Conservation (phyloP, 345 rosid genomes). For the Eucalyptus virginea region DNA sequence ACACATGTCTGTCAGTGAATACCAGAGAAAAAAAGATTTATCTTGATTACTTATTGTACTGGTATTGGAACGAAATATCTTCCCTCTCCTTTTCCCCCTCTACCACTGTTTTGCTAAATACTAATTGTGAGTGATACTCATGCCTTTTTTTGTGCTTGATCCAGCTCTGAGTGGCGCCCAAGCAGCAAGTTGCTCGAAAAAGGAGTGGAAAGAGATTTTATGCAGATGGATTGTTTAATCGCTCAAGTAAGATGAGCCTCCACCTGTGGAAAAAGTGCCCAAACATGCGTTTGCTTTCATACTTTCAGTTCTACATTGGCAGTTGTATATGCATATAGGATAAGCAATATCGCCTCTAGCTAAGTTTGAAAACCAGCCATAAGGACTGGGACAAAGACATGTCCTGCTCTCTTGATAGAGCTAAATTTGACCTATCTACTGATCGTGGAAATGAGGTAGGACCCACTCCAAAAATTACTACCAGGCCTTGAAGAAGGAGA, state of each 20-base stretch:
- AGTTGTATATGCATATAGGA: background rate
- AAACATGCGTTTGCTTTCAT: background rate
- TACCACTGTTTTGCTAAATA: background rate
- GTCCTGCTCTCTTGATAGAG: background rate
- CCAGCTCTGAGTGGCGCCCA: conserved; percentile 78
- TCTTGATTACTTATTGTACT: background rate
- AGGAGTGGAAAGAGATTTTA: conserved; percentile 73
- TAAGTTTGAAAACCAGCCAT: background rate
- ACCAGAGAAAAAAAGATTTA: background rate
- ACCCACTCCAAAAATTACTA: background rate
- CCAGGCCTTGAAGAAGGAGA: background rate
- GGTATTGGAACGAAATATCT: background rate
- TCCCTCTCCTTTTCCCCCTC: background rate
- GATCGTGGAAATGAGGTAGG: background rate
- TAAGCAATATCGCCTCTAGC: background rate
- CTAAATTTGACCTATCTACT: background rate
- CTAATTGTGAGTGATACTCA: background rate
- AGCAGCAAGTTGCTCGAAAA: conserved; percentile 82
- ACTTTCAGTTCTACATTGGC: background rate
- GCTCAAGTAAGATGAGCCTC: conserved; percentile 33
- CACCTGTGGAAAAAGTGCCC: background rate
- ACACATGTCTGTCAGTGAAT: background rate
- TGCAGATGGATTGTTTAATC: conserved; percentile 83
- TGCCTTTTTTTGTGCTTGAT: background rate
- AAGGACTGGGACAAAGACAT: background rate